Evolutionary conservation across 2,329 filamentous ascomycete genomes (phyloP), one percentile per base, ranked within the genome.

Genomic region (Ceratocystis cubensis): DNA sequence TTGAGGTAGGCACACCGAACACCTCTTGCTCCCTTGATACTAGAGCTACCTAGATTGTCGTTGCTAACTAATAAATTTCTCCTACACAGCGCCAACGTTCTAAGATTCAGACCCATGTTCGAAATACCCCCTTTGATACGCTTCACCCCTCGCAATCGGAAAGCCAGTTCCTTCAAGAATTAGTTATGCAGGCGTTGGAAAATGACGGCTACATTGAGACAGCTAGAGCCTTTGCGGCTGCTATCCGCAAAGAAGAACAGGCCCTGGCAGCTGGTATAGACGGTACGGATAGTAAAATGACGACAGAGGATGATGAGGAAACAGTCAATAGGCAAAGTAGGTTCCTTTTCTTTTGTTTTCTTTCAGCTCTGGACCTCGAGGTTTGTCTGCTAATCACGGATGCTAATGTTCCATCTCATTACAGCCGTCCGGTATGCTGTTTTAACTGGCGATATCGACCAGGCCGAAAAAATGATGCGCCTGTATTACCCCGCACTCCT

Each of bases 161-260:
- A 30, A n/a, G 15, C 7, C 44, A 8, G 7, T 63, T 63, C 2
- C n/a, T 48, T 8, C 20, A 8, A 13, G 41, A n/a, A 41, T 65
- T 81, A 78, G 82, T 86, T 20, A 81, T 91, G 48, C 92, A 96
- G 75, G 97, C 96, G 71, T 79, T 99, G 15, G 89, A 92, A 46
- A 93, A 97, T 71, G 94, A 97, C 72, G 94, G 94, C 68, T 97
- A 96, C 71, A 88, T 96, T 6, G 93, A 96, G 70, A 96, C 93
- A 0, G 92, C 92, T 7, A 84, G 87, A 69, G 91, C 90, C 0
- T 97, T 99, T 78, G 86, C 89, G 2, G 82, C 88, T 71, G 93
- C 97, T 72, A 85, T 96, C 30, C 82, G 84, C 65, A 78, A 82
- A 17, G 89, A 96, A 74, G 87, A 88, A 71, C 79, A 83, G 71